Percentiles rank a stretch among this genome's conserved stretches.
These are phyloP conservation scores for Calocybe cyanea DNA, from an alignment of 768 basidiomycete species.

Conservation along the genomic window DNA sequence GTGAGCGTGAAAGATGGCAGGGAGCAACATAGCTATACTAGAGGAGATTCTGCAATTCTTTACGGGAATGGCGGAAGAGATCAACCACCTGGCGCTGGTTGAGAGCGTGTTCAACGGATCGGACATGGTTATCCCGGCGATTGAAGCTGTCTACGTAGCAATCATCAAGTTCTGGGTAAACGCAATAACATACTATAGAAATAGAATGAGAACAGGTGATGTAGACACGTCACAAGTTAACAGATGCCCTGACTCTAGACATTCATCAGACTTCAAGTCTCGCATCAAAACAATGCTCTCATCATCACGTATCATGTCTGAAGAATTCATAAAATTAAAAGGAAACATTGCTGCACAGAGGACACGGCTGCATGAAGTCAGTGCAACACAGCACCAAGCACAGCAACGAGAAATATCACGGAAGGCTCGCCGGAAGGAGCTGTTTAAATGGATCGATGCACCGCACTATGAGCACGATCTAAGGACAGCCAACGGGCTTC, in stretches of 20 bases:
- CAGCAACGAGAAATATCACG: not conserved
- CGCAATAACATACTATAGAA: slow-evolving; percentile 1
- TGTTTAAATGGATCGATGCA: slow-evolving; percentile 1
- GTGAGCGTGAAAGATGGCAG: not conserved
- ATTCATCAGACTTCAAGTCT: not conserved
- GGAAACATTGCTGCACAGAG: not conserved
- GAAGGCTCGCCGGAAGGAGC: not conserved
- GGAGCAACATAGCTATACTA: not conserved
- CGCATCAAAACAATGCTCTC: not conserved
- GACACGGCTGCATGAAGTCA: not conserved
- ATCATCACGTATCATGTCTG: not conserved
- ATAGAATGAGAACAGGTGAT: not conserved
- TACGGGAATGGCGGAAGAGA: not conserved
- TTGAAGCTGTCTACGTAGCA: slow-evolving; percentile 1
- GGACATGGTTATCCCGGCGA: not conserved
- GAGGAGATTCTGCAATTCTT: slow-evolving; percentile 1
- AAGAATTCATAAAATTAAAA: not conserved
- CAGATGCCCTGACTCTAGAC: not conserved
- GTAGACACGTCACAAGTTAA: not conserved
- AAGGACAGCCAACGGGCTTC: slow-evolving; percentile 2
- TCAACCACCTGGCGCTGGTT: not conserved
- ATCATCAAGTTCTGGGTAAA: slow-evolving; percentile 7
- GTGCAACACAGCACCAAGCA: slow-evolving; percentile 1
- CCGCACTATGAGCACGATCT: slow-evolving; percentile 5
- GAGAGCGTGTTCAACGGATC: not conserved